phyloP scores from a whole-genome alignment of 441 rosid genomes.

The Brassica hybrid region DNA sequence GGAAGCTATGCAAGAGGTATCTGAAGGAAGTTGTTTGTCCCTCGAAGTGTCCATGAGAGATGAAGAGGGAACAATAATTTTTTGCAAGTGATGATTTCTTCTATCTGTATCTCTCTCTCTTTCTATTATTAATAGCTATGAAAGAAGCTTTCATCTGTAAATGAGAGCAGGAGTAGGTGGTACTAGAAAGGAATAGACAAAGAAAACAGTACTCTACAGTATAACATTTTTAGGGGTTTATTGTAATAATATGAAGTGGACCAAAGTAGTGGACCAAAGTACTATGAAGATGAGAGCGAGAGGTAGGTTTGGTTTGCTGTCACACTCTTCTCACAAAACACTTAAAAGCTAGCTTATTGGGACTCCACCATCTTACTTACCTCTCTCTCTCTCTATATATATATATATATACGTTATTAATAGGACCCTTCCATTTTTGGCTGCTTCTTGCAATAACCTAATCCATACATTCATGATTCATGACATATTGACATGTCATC shows the following conservation, averaged over 20 bases:
- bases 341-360: conserved; percentile 40
- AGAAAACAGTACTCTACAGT: conserved; percentile 26
- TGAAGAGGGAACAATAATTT: neutral
- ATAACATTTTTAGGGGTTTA: conserved; percentile 11
- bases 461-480: conserved; percentile 13
- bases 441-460: conserved; percentile 12
- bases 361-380: conserved; percentile 35
- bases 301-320: conserved; percentile 44
- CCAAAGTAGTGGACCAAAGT: conserved; percentile 39
- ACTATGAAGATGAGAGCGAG: conserved; percentile 37
- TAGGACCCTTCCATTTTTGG: conserved; percentile 25
- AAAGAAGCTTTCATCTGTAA: conserved; percentile 29
- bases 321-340: conserved; percentile 37
- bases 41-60: conserved; percentile 47
- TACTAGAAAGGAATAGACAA: conserved; percentile 36
- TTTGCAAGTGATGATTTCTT: conserved; percentile 26
- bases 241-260: conserved; percentile 26
- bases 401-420: neutral
- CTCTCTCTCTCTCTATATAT: neutral
- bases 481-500: no score
- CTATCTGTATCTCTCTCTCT: conserved; percentile 17
- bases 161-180: conserved; percentile 38
- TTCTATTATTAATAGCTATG: conserved; percentile 30
- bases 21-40: conserved; percentile 44
- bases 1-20: conserved; percentile 45